Evolutionary conservation across 2,329 filamentous ascomycete species (phyloP).

Genomic region (Fusarium oligoseptatum): DNA sequence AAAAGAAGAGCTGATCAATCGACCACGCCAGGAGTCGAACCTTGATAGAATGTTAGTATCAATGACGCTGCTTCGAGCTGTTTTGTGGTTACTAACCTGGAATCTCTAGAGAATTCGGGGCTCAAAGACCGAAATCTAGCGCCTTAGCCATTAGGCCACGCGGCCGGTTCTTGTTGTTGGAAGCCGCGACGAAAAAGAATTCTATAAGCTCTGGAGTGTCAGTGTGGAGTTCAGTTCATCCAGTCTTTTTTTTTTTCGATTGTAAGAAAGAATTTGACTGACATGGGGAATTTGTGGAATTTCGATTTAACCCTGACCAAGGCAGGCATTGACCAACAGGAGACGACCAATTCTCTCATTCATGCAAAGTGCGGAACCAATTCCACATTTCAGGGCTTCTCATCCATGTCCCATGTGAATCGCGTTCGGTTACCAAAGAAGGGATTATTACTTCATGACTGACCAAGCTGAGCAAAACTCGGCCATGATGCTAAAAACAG

Average conservation of each 20-base stretch:
- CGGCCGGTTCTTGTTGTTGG: constrained; percentile 26
- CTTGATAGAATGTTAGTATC: constrained; percentile 19
- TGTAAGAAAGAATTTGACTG: not conserved
- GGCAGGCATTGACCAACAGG: not conserved
- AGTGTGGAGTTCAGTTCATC: constrained; percentile 10
- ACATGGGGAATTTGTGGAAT: constrained; percentile 9
- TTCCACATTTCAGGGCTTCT: constrained; percentile 8
- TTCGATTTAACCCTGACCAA: constrained; percentile 12
- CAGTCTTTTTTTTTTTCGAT: too few species aligned
- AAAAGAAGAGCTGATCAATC: constrained; percentile 15
- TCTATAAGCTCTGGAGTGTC: constrained; percentile 14
- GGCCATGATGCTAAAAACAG: not conserved
- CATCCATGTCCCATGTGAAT: not conserved
- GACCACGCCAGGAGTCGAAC: constrained; percentile 46
- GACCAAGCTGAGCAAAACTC: not conserved
- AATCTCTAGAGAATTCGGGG: constrained; percentile 40
- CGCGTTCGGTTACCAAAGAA: not conserved
- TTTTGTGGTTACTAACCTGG: constrained; percentile 26
- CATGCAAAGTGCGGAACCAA: constrained; percentile 9
- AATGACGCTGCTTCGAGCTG: not conserved
- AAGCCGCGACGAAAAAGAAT: not conserved
- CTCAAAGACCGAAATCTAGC: constrained; percentile 39
- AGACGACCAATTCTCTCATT: not conserved
- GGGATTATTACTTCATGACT: not conserved
- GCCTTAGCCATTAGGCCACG: constrained; percentile 45